Percentiles rank a stretch among this genome's conserved stretches.
These are phyloP conservation scores for Dothideomycetes sp. DNA, from an alignment of 2,329 filamentous ascomycete genomes.

Conservation along the genomic window DNA sequence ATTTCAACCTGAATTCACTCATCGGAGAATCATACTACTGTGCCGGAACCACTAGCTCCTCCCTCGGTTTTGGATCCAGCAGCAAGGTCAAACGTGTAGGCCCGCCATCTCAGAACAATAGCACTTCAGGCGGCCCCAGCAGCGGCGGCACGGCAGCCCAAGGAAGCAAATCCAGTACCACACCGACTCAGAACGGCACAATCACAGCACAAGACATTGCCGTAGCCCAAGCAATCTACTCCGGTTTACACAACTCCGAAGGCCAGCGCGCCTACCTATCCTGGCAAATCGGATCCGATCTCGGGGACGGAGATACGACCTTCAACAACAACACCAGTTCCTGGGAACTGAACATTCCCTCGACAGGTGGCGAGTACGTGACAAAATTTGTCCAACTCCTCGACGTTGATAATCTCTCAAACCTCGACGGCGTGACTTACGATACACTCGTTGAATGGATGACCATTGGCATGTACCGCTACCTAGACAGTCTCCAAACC, in stretches of 20 bases:
- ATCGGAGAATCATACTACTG: constrained; percentile 42
- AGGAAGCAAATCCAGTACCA: constrained; percentile 8
- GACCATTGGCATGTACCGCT: constrained; percentile 39
- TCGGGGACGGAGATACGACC: constrained; percentile 28
- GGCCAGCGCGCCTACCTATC: constrained; percentile 34
- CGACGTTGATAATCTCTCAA: constrained; percentile 34
- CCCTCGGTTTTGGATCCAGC: constrained; percentile 3
- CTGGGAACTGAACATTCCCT: constrained; percentile 27
- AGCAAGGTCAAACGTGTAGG: neutral
- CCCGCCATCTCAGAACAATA: too few relatives aligned
- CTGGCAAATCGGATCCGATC: constrained; percentile 25
- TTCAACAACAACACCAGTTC: constrained; percentile 27
- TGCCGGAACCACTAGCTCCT: constrained; percentile 23
- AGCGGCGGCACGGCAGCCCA: neutral
- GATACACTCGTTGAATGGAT: constrained; percentile 50
- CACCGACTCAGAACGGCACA: constrained; percentile 27
- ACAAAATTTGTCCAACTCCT: constrained; percentile 35
- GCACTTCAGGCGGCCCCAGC: too few relatives aligned
- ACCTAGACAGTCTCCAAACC: constrained; percentile 45
- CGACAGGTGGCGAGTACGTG: constrained; percentile 33
- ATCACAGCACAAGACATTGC: constrained; percentile 24
- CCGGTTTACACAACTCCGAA: constrained; percentile 34
- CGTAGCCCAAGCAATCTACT: constrained; percentile 29
- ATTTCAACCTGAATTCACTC: constrained; percentile 38
- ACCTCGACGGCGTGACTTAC: constrained; percentile 43